phyloP scores from a whole-genome alignment of 441 rosid genomes.

The Theobroma grandiflorum region DNA sequence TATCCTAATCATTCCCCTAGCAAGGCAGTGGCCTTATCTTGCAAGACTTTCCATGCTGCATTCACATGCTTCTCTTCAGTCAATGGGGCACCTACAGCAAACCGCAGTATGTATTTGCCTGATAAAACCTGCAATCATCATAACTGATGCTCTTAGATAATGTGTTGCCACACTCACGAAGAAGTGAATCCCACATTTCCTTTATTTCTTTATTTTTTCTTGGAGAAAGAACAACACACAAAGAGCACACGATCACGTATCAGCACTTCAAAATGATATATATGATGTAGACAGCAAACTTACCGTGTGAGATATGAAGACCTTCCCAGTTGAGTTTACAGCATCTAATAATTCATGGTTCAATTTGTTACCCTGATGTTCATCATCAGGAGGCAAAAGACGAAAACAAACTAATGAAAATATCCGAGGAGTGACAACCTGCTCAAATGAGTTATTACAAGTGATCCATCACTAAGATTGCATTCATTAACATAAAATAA shows the following conservation, averaged over 20 bases:
- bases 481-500: neutral
- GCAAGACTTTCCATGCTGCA: conserved; percentile 78
- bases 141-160: neutral
- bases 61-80: conserved; percentile 81
- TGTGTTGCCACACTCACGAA: neutral
- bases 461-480: neutral
- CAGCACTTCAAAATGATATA: neutral
- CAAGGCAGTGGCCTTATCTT: conserved; percentile 67
- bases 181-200: neutral
- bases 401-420: conserved; percentile 86
- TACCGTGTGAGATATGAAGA: conserved; percentile 88
- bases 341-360: conserved; percentile 70
- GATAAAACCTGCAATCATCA: conserved; percentile 63
- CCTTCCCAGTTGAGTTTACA: conserved; percentile 80
- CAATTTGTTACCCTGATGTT: conserved; percentile 50
- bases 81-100: conserved; percentile 86
- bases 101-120: conserved; percentile 63
- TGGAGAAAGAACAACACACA: neutral
- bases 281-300: conserved; percentile 25
- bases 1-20: conserved; percentile 33
- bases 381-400: conserved; percentile 50
- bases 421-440: conserved; percentile 77
- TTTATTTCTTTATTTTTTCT: neutral
- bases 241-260: neutral
- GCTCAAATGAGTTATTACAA: conserved; percentile 25